Evolutionary conservation across 2,329 filamentous ascomycete genomes (phyloP).

Genomic region (Fusarium phyllophilum): DNA sequence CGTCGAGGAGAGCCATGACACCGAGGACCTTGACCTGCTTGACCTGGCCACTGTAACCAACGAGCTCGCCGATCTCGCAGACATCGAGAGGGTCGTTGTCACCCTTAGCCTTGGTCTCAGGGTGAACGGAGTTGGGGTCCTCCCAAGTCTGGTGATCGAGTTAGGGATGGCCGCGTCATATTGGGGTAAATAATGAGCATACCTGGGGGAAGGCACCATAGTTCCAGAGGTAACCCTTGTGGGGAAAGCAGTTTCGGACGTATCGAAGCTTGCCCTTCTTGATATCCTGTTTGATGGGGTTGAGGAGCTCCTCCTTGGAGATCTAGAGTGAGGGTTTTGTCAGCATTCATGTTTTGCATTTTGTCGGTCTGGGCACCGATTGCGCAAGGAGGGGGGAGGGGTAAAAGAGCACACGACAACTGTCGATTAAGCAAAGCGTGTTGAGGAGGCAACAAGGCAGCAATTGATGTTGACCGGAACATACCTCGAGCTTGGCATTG

Average conservation of each 20-base stretch:
- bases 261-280: slow-evolving; percentile 99
- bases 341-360: slow-evolving; percentile 28
- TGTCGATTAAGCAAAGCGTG: not conserved
- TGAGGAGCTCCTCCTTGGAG: slow-evolving; percentile 97
- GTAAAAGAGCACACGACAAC: slow-evolving; percentile 32
- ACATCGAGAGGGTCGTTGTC: slow-evolving; percentile 99
- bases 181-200: slow-evolving; percentile 42
- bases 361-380: slow-evolving; percentile 13
- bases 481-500: slow-evolving; percentile 98
- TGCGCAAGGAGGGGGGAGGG: slow-evolving; percentile 24
- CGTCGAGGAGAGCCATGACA: slow-evolving; percentile 98
- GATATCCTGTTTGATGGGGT: slow-evolving; percentile 99
- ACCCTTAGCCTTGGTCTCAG: slow-evolving; percentile 99
- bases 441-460: not conserved
- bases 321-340: slow-evolving; percentile 69
- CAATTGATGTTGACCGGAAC: slow-evolving; percentile 43
- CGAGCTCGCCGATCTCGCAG: slow-evolving; percentile 98
- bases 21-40: slow-evolving; percentile 99
- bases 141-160: slow-evolving; percentile 84
- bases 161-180: slow-evolving; percentile 19
- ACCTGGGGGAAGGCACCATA: slow-evolving; percentile 99
- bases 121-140: slow-evolving; percentile 94
- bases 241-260: slow-evolving; percentile 99
- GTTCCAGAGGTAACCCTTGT: slow-evolving; percentile 99
- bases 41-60: slow-evolving; percentile 94